These are phyloP conservation scores for Anisodus acutangulus DNA, from an alignment of 257 asterid genomes.

Conservation along the genomic window DNA sequence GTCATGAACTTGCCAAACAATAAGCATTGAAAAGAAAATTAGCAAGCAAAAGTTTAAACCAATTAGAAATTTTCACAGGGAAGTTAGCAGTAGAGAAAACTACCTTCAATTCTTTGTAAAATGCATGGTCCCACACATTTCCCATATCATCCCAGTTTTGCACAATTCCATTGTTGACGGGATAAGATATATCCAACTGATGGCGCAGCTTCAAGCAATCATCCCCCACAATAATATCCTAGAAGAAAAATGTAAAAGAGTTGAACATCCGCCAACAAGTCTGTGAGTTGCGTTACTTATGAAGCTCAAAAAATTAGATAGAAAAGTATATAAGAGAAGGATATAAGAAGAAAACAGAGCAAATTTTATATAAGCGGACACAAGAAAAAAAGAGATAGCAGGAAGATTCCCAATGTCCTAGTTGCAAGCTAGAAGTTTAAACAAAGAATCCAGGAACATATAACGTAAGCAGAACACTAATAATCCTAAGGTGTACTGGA, in stretches of 20 bases:
- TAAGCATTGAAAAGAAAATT: background rate
- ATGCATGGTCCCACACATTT: constrained; percentile 97
- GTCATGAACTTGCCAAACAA: constrained; percentile 12
- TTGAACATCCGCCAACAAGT: background rate
- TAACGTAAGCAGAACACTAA: background rate
- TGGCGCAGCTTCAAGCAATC: constrained; percentile 94
- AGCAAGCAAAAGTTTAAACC: constrained; percentile 2
- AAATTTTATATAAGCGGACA: background rate
- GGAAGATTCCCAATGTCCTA: background rate
- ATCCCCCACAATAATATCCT: constrained; percentile 95
- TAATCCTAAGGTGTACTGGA: background rate
- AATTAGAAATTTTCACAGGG: background rate
- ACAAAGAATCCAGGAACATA: constrained; percentile 10
- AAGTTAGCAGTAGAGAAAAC: background rate
- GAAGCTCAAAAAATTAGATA: background rate
- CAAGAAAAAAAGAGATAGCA: background rate
- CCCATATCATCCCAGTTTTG: constrained; percentile 99
- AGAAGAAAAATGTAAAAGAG: background rate
- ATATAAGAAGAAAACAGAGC: background rate
- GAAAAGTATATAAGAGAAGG: background rate
- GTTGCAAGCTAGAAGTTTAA: background rate
- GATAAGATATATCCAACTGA: constrained; percentile 90
- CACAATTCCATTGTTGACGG: constrained; percentile 94
- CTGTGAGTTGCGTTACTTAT: background rate
- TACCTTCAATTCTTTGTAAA: constrained; percentile 89